Percentiles rank a stretch among this genome's conserved stretches.
Conservation (phyloP, 768 basidiomycete species). For the Mycena crocata region DNA sequence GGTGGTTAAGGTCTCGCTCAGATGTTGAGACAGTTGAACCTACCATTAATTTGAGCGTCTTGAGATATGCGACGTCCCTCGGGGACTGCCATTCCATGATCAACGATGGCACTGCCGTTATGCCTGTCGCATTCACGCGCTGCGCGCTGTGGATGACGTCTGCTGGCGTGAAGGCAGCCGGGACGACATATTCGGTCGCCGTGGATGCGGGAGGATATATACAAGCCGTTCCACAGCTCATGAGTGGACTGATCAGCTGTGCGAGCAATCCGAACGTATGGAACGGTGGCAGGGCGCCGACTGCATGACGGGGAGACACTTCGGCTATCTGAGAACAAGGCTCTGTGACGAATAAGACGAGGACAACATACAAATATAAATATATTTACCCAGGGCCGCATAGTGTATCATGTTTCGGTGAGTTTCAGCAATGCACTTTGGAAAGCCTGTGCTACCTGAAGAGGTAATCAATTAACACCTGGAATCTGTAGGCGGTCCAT, state of each 20-base stretch:
- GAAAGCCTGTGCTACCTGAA: slow-evolving; percentile 29
- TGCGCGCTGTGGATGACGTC: slow-evolving; percentile 51
- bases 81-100: slow-evolving; percentile 52
- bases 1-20: too few relatives aligned
- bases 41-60: slow-evolving; percentile 42
- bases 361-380: too few relatives aligned
- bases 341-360: too few relatives aligned
- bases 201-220: slow-evolving; percentile 49
- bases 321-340: not conserved
- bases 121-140: slow-evolving; percentile 39
- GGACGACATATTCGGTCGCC: slow-evolving; percentile 36
- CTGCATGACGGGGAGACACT: slow-evolving; percentile 18
- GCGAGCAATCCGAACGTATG: slow-evolving; percentile 46
- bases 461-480: not conserved
- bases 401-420: slow-evolving; percentile 8
- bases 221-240: slow-evolving; percentile 36
- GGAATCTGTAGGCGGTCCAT: slow-evolving; percentile 20
- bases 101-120: slow-evolving; percentile 52
- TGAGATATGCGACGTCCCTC: slow-evolving; percentile 42
- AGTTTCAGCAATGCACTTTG: slow-evolving; percentile 19
- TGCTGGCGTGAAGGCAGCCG: slow-evolving; percentile 51
- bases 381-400: not conserved
- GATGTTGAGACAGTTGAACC: slow-evolving; percentile 16
- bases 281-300: slow-evolving; percentile 51
- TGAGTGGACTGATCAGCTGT: slow-evolving; percentile 47